Evolutionary conservation across 495 filamentous ascomycete species (phyloP).

Genomic region (Pseudomonodictys pantanalensis): DNA sequence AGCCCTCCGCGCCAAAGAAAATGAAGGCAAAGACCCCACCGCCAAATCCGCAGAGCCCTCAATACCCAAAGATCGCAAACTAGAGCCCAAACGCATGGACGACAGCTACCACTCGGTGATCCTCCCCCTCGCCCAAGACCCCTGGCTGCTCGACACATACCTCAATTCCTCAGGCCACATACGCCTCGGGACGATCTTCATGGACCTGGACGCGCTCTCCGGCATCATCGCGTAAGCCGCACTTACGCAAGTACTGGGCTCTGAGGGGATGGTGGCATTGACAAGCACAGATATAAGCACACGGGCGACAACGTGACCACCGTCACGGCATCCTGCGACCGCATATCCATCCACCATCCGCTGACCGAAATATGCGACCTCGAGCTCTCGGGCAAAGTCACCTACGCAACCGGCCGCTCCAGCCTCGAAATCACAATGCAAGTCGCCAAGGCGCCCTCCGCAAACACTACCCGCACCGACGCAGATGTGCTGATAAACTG

Average conservation of each 20-base stretch:
- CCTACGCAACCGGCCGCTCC: slow-evolving; percentile 73
- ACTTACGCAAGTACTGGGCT: too few relatives aligned
- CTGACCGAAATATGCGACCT: slow-evolving; percentile 78
- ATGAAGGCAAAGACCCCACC: slow-evolving; percentile 39
- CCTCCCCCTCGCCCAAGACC: slow-evolving; percentile 64
- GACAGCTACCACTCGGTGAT: slow-evolving; percentile 65
- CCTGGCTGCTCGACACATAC: slow-evolving; percentile 69
- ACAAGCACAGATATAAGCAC: slow-evolving; percentile 63
- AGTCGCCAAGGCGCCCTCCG: slow-evolving; percentile 60
- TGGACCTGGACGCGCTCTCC: slow-evolving; percentile 80
- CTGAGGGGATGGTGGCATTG: too few relatives aligned
- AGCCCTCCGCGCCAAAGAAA: slow-evolving; percentile 54
- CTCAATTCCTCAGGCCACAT: slow-evolving; percentile 65
- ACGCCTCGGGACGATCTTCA: slow-evolving; percentile 67
- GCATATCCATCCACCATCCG: slow-evolving; percentile 72
- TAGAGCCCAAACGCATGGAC: slow-evolving; percentile 62
- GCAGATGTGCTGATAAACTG: slow-evolving; percentile 75
- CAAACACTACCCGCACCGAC: slow-evolving; percentile 56
- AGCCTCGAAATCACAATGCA: slow-evolving; percentile 80
- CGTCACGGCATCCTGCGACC: slow-evolving; percentile 77
- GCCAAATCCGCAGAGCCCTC: slow-evolving; percentile 34
- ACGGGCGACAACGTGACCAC: slow-evolving; percentile 73
- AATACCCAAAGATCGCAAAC: slow-evolving; percentile 46
- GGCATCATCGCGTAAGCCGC: slow-evolving; percentile 66
- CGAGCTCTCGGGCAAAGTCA: slow-evolving; percentile 74